Evolutionary conservation across 2,329 filamentous ascomycete genomes (phyloP).

Genomic region (Neonectria faginata): DNA sequence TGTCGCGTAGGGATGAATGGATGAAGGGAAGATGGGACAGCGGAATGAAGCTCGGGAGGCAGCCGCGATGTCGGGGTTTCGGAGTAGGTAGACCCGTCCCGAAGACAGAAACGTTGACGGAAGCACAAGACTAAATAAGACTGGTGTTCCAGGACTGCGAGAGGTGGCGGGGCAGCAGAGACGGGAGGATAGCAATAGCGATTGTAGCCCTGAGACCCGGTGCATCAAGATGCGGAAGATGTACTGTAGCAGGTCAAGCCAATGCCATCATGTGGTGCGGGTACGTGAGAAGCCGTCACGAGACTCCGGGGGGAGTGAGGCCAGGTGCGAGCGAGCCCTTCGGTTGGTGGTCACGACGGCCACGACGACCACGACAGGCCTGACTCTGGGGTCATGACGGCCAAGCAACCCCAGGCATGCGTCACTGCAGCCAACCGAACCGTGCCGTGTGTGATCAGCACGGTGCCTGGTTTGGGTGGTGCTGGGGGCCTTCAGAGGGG

Average conservation of each 20-base stretch:
- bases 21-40: slow-evolving; percentile 9
- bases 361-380: slow-evolving; percentile 18
- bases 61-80: slow-evolving; percentile 23
- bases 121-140: background rate
- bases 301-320: slow-evolving; percentile 24
- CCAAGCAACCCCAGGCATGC: slow-evolving; percentile 32
- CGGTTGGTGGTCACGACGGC: slow-evolving; percentile 26
- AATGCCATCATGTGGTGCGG: slow-evolving; percentile 41
- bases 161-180: background rate
- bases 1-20: slow-evolving; percentile 23
- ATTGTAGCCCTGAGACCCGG: background rate
- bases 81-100: slow-evolving; percentile 30
- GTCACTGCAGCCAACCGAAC: slow-evolving; percentile 44
- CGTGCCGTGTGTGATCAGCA: slow-evolving; percentile 31
- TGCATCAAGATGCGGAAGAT: background rate
- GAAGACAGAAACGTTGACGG: slow-evolving; percentile 11
- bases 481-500: slow-evolving; percentile 5
- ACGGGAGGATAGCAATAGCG: background rate
- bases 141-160: too few relatives aligned
- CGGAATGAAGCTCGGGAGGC: slow-evolving; percentile 13
- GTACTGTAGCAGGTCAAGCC: slow-evolving; percentile 4
- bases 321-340: slow-evolving; percentile 12
- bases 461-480: slow-evolving; percentile 25
- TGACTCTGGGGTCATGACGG: background rate
- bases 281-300: slow-evolving; percentile 35